Evolutionary conservation across 1,284 basidiomycete genomes (phyloP).

Genomic region (Cryptococcus jaspeensis): DNA sequence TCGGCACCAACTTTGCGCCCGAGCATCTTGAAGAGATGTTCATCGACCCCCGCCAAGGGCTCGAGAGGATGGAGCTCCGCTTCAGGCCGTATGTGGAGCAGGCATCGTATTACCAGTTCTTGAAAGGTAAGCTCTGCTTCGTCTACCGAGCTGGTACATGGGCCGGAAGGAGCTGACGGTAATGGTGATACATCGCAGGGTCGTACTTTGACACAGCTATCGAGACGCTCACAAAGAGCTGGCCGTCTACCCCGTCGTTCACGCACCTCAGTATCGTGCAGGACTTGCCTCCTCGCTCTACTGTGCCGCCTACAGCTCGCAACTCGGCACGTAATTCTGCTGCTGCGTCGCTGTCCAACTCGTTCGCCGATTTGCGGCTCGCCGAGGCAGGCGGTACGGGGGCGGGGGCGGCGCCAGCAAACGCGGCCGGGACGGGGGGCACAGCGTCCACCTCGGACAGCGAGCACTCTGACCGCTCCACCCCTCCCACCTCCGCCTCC

Average conservation of each 20-base stretch:
- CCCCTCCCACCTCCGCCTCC: slow-evolving; percentile 37
- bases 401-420: neutral
- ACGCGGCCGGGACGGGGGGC: neutral
- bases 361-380: slow-evolving; percentile 21
- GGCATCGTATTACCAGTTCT: slow-evolving; percentile 51
- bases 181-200: slow-evolving; percentile 25
- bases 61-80: slow-evolving; percentile 45
- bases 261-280: slow-evolving; percentile 50
- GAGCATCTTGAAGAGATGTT: slow-evolving; percentile 53
- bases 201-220: slow-evolving; percentile 53
- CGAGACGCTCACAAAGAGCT: slow-evolving; percentile 42
- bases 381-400: neutral
- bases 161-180: no score
- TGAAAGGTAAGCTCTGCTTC: slow-evolving; percentile 38
- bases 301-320: slow-evolving; percentile 36
- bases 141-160: neutral
- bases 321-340: slow-evolving; percentile 20
- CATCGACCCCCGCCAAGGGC: slow-evolving; percentile 31
- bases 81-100: slow-evolving; percentile 53
- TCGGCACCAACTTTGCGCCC: slow-evolving; percentile 52
- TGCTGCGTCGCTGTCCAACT: slow-evolving; percentile 15
- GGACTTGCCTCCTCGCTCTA: slow-evolving; percentile 47
- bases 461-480: slow-evolving; percentile 26
- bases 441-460: slow-evolving; percentile 13
- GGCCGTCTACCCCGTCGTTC: slow-evolving; percentile 42